Evolutionary conservation across 177 flowering plant species (phyloP), one percentile per base, ranked within the genome.

Genomic region (Vitis hybrid): DNA sequence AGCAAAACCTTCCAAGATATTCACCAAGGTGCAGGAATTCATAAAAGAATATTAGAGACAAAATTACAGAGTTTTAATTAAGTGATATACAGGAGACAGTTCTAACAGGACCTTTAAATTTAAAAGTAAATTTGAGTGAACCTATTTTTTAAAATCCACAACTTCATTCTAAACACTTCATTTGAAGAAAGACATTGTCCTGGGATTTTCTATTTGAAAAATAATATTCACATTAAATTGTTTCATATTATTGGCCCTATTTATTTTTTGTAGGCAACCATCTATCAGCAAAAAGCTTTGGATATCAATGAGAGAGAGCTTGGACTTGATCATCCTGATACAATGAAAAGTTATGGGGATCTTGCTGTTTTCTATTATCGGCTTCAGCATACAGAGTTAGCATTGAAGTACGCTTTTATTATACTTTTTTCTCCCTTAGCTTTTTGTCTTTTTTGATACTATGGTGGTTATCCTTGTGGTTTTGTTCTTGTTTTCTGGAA

Each of bases 331-430:
- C 97, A 93, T 77, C 98, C 98, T 26, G 98, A 93, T 79, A 93
- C 98, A 74, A 91, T 93, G 98, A 91, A 93, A 79, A 91, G 98
- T 72, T 93, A 93, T 79, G 98, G 98, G 51, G 97, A 93, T 81
- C 84, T 93, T 64, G 95, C 97, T 56, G 97, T 93, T 72, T 93
- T 93, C 75, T 93, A 91, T 74, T 93, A 93, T 75, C 86, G 97
- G 45, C 97, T 93, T 73, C 98, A 93, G 76, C 94, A 93, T 69
- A 91, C 95, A 70, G 97, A 91, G 74, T 75, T 93, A 76, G 97
- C 98, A 52, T 82, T 93, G 79, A 91, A 93, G 98, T 93, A 89
- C 65, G 90, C 75, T 56, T 67, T 59, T 56, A 7, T 48, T 39
- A 6, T 6, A 39, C 45, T 6, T 39, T 6, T 39, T 39, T 7